Evolutionary conservation across 306 rosid species (phyloP).

Genomic region (Trifolium fragiferum): DNA sequence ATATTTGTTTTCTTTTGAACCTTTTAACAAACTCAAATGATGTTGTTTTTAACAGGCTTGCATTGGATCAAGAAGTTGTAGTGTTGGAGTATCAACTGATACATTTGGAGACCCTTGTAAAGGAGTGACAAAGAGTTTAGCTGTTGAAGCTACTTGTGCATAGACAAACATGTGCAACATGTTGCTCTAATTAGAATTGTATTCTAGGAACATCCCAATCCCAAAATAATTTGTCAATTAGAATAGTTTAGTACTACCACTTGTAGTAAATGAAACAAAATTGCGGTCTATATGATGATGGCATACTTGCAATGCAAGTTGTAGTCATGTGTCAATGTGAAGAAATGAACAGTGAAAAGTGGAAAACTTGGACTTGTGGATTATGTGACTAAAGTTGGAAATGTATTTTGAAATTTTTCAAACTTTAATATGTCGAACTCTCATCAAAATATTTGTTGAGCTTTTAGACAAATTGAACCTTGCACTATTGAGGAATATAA

Average conservation of each 20-base stretch:
- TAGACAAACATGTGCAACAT: constrained; percentile 36
- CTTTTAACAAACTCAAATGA: neutral
- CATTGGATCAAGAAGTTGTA: constrained; percentile 79
- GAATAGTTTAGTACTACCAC: constrained; percentile 15
- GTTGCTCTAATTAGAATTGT: constrained; percentile 16
- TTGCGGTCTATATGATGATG: constrained; percentile 31
- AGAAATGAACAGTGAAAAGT: neutral
- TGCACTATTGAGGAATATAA: constrained; percentile 2
- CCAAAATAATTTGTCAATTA: neutral
- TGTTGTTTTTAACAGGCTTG: constrained; percentile 73
- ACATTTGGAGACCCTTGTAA: constrained; percentile 82
- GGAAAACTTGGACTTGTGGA: neutral
- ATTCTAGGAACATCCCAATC: constrained; percentile 32
- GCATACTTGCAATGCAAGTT: constrained; percentile 31
- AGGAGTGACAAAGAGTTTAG: constrained; percentile 87
- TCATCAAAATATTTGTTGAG: neutral
- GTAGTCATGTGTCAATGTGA: neutral
- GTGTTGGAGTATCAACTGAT: constrained; percentile 61
- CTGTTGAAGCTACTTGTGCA: constrained; percentile 87
- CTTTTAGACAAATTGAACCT: constrained; percentile 1
- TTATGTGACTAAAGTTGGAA: neutral
- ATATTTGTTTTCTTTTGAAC: neutral
- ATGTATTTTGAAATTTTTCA: neutral
- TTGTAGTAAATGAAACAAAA: constrained; percentile 37
- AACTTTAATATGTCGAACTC: neutral